A percentile compares a stretch with the other conserved stretches of the same genome.
These are phyloP conservation scores for Dissophora ornata DNA, from an alignment of 192 early-diverging fungal genomes.

Conservation along the genomic window DNA sequence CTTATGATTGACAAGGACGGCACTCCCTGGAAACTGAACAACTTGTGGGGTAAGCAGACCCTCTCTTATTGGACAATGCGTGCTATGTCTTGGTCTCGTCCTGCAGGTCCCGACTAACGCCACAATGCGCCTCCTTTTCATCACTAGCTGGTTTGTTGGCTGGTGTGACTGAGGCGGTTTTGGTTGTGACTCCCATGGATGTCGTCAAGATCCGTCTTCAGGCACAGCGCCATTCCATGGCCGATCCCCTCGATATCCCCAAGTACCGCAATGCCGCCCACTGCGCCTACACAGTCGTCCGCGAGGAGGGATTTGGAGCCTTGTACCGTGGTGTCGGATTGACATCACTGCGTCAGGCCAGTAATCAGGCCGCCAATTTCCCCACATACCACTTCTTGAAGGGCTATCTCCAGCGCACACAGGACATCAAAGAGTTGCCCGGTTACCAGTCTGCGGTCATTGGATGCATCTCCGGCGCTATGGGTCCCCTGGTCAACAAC, in stretches of 20 bases:
- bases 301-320: constrained; percentile 87
- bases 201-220: constrained; percentile 99
- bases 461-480: constrained; percentile 91
- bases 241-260: constrained; percentile 94
- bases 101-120: too few species aligned
- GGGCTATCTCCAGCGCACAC: constrained; percentile 71
- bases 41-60: constrained; percentile 37
- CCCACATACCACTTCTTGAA: constrained; percentile 96
- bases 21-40: constrained; percentile 77
- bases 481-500: constrained; percentile 92
- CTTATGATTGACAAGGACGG: constrained; percentile 73
- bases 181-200: constrained; percentile 98
- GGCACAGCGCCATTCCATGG: constrained; percentile 94
- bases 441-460: constrained; percentile 90
- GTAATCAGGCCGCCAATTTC: constrained; percentile 99
- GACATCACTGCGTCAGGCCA: constrained; percentile 94
- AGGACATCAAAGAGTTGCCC: constrained; percentile 81
- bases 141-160: constrained; percentile 93
- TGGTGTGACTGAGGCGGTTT: constrained; percentile 91
- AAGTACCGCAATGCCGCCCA: constrained; percentile 97
- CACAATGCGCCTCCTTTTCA: too few species aligned
- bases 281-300: constrained; percentile 90
- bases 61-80: neutral
- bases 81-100: neutral
- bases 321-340: constrained; percentile 95